A percentile compares a stretch with the other conserved stretches of the same genome.
Evolutionary conservation across 2,329 filamentous ascomycete genomes (phyloP).

Genomic region (Trichoderma pleuroti): DNA sequence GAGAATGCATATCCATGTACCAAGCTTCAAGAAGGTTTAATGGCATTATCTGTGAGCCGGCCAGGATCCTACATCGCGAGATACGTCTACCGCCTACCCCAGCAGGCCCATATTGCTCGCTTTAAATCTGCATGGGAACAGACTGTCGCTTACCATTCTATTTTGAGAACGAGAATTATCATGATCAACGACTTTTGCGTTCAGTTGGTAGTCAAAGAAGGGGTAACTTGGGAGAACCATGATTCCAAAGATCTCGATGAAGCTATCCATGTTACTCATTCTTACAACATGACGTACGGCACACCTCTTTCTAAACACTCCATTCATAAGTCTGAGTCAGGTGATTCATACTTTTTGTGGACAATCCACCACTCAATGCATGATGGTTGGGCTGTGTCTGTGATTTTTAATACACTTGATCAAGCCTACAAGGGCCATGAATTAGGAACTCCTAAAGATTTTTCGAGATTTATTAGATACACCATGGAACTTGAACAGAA

Average conservation of each 20-base stretch:
- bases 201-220: slow-evolving; percentile 16
- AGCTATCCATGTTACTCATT: background rate
- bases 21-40: slow-evolving; percentile 38
- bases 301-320: slow-evolving; percentile 9
- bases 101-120: slow-evolving; percentile 22
- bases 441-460: slow-evolving; percentile 1
- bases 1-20: slow-evolving; percentile 39
- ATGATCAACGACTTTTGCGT: slow-evolving; percentile 2
- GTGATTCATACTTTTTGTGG: slow-evolving; percentile 21
- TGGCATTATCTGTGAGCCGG: slow-evolving; percentile 33
- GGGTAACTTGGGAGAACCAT: background rate
- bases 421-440: slow-evolving; percentile 13
- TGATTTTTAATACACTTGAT: slow-evolving; percentile 8
- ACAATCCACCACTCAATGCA: slow-evolving; percentile 26
- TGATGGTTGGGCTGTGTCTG: slow-evolving; percentile 24
- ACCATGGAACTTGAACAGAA: slow-evolving; percentile 6
- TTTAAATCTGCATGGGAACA: slow-evolving; percentile 31
- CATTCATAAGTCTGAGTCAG: background rate
- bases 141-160: background rate
- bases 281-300: slow-evolving; percentile 12
- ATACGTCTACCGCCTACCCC: slow-evolving; percentile 24
- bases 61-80: slow-evolving; percentile 36
- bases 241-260: background rate
- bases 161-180: slow-evolving; percentile 21
- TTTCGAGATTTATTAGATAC: slow-evolving; percentile 20